phyloP scores from a whole-genome alignment of 2,329 filamentous ascomycete genomes.

The Aspergillus sp. region DNA sequence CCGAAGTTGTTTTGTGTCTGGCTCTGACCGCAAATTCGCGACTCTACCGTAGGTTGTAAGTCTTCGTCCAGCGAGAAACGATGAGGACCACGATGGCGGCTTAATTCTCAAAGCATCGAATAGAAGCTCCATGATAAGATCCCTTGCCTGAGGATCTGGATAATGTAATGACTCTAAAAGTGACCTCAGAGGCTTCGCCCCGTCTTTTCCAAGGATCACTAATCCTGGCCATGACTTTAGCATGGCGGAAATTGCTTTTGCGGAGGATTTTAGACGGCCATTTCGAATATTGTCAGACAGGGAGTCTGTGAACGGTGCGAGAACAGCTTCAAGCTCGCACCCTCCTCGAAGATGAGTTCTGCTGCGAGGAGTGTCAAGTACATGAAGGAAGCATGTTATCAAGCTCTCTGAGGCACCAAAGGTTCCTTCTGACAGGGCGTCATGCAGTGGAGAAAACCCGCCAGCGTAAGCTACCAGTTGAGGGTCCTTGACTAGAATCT shows the following conservation, averaged over 20 bases:
- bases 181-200: slow-evolving; percentile 80
- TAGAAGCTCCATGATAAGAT: slow-evolving; percentile 83
- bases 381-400: slow-evolving; percentile 81
- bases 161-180: slow-evolving; percentile 68
- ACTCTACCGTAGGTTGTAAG: slow-evolving; percentile 97
- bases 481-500: slow-evolving; percentile 86
- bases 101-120: slow-evolving; percentile 87
- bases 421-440: slow-evolving; percentile 83
- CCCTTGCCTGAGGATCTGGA: slow-evolving; percentile 57
- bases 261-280: slow-evolving; percentile 76
- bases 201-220: slow-evolving; percentile 82
- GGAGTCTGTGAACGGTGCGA: slow-evolving; percentile 90
- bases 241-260: slow-evolving; percentile 86
- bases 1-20: slow-evolving; percentile 52
- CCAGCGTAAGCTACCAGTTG: slow-evolving; percentile 77
- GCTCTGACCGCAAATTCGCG: slow-evolving; percentile 71
- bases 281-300: slow-evolving; percentile 56
- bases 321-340: slow-evolving; percentile 83
- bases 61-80: slow-evolving; percentile 86
- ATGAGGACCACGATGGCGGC: slow-evolving; percentile 89
- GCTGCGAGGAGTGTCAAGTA: slow-evolving; percentile 79
- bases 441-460: slow-evolving; percentile 82
- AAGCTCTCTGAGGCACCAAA: slow-evolving; percentile 93
- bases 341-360: slow-evolving; percentile 82
- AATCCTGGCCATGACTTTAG: slow-evolving; percentile 93